phyloP scores from a whole-genome alignment of 1,284 basidiomycete species.

The Pseudomicrostroma phylloplanum region DNA sequence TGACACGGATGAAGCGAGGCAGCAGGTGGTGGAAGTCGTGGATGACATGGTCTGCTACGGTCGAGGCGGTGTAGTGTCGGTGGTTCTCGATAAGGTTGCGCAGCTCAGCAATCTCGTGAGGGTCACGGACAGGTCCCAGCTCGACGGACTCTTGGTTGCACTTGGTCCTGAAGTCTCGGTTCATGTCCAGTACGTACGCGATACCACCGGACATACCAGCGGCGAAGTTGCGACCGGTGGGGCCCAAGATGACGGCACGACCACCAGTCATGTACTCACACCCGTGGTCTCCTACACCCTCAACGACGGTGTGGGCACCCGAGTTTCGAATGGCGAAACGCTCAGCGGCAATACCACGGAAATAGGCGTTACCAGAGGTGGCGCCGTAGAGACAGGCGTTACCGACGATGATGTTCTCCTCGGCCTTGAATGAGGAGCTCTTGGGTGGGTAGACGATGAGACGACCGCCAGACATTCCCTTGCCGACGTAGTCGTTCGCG shows the following conservation, averaged over 20 bases:
- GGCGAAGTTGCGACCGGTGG: slow-evolving; percentile 37
- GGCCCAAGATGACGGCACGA: slow-evolving; percentile 36
- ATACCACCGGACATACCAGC: slow-evolving; percentile 46
- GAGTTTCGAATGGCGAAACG: slow-evolving; percentile 49
- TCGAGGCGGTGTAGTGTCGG: slow-evolving; percentile 46
- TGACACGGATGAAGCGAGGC: slow-evolving; percentile 46
- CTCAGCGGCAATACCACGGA: slow-evolving; percentile 43
- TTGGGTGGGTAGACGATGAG: slow-evolving; percentile 46
- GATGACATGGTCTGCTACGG: slow-evolving; percentile 42
- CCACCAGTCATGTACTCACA: slow-evolving; percentile 45
- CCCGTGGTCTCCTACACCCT: slow-evolving; percentile 42
- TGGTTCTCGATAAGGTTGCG: slow-evolving; percentile 48
- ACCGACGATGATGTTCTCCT: slow-evolving; percentile 44
- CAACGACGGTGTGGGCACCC: slow-evolving; percentile 45
- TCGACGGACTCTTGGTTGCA: slow-evolving; percentile 48
- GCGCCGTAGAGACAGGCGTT: slow-evolving; percentile 40
- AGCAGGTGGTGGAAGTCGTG: slow-evolving; percentile 47
- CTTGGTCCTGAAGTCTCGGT: slow-evolving; percentile 39
- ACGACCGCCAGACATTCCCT: slow-evolving; percentile 39
- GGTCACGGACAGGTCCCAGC: slow-evolving; percentile 41
- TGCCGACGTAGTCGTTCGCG: slow-evolving; percentile 40
- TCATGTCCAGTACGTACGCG: slow-evolving; percentile 47
- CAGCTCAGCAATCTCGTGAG: slow-evolving; percentile 46
- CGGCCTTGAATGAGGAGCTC: slow-evolving; percentile 44
- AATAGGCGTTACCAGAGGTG: slow-evolving; percentile 39